Conservation (phyloP, 225 moss, liverwort and hornwort species). For the Polytrichum commune region DNA sequence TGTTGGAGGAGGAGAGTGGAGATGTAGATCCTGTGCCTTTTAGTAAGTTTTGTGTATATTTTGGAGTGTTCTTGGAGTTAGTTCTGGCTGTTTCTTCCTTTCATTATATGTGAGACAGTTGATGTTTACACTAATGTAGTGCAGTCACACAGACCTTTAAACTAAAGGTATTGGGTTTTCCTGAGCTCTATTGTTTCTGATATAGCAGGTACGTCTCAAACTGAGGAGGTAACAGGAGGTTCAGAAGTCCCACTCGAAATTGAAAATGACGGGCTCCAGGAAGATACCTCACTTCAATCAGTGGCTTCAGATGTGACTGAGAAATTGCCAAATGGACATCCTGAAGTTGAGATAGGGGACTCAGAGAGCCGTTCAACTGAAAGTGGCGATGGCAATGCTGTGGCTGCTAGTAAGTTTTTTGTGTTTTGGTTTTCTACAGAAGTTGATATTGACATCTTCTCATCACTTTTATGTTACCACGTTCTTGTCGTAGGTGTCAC, state of each 20-base stretch:
- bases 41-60: conserved; percentile 10
- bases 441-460: too few species aligned
- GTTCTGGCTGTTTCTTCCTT: neutral
- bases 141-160: too few species aligned
- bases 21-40: conserved; percentile 16
- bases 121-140: too few species aligned
- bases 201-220: neutral
- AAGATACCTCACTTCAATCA: neutral
- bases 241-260: neutral
- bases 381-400: too few species aligned
- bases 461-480: too few species aligned
- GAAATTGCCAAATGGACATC: conserved; percentile 1
- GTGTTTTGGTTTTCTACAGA: too few species aligned
- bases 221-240: conserved; percentile 2
- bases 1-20: conserved; percentile 1
- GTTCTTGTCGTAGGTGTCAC: too few species aligned
- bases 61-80: neutral
- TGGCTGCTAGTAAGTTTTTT: too few species aligned
- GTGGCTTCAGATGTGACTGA: neutral
- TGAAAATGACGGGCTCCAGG: conserved; percentile 13
- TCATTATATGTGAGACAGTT: neutral
- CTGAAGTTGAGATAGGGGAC: neutral
- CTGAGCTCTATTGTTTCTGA: conserved; percentile 1
- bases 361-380: too few species aligned
- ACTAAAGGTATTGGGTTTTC: too few species aligned